Base-by-base conservation (phyloP, 2,329 filamentous ascomycete species). In the Penicillium sp. region DNA sequence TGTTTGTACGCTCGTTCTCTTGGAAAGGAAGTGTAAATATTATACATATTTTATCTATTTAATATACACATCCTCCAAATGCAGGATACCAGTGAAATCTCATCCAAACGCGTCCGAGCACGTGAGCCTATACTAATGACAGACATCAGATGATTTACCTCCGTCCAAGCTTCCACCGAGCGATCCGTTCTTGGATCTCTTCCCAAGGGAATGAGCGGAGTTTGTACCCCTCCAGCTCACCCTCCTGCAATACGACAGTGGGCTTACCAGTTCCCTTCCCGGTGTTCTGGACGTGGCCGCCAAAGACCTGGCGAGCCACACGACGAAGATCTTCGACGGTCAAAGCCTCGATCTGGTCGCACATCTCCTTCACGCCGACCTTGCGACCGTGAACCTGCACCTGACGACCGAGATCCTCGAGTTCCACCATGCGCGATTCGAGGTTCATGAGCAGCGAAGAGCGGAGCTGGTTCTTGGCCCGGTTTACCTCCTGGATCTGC, bases 301-400 rank as follows among this genome's bases (percentile, higher is more conserved):
- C 81, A 45, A 96, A 82, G 7, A 98, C 84, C 57, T 81, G 74
- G 56, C 75, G 76, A 4, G 93, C 93, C 3, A 97, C 91, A 40
- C 89, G 77, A 26, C 88, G 77, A 54, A 98, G 73, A 67, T 98
- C 93, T 8, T 79, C 61, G 0, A 95, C 81, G 0, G 86, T 94
- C 46, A 98, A 74, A 5, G 75, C 77, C 63, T 95, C 87, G 56
- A 98, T 98, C 64, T 84, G 82, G 41, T 74, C 75, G 64, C 91
- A 95, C 91, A 98, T 97, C 65, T 97, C 90, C 56, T 82, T 81
- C 6, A 96, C 90, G 1, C 91, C 86, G 6, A 97, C 81, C 73
- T 96, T 95, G 56, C 82, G 81, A 18, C 91, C 93, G 65, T 97
- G 90, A n/a, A 96, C 88, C 74, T 97, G 93, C 9, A 98, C 89